Evolutionary conservation across 768 basidiomycete genomes (phyloP).

Genomic region (Lactarius sanguifluus): DNA sequence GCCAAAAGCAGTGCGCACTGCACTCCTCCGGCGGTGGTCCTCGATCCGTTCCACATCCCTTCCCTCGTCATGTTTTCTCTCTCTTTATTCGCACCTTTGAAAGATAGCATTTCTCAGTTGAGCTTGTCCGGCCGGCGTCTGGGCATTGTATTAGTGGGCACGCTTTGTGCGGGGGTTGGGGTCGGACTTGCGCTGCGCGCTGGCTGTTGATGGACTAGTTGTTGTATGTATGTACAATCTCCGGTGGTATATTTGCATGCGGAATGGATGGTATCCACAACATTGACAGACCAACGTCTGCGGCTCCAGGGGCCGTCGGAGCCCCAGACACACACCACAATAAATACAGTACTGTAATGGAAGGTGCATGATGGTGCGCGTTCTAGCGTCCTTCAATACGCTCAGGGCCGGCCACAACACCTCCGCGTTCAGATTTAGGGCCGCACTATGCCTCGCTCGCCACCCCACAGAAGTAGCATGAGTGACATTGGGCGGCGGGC

Average conservation of each 20-base stretch:
- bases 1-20: slow-evolving; percentile 32
- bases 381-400: too few relatives aligned
- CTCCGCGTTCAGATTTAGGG: too few relatives aligned
- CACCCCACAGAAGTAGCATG: too few relatives aligned
- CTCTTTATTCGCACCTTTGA: slow-evolving; percentile 55
- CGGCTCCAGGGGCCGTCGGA: too few relatives aligned
- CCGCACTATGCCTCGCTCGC: too few relatives aligned
- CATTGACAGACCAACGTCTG: background rate
- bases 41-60: slow-evolving; percentile 68
- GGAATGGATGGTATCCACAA: background rate
- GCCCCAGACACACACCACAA: too few relatives aligned
- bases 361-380: too few relatives aligned
- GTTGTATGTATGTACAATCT: background rate
- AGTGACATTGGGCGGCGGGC: too few relatives aligned
- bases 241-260: background rate
- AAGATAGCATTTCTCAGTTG: slow-evolving; percentile 33
- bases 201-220: background rate
- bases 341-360: too few relatives aligned
- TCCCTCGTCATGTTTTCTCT: slow-evolving; percentile 60
- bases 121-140: slow-evolving; percentile 32
- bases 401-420: too few relatives aligned
- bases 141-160: slow-evolving; percentile 41
- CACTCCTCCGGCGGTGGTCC: slow-evolving; percentile 34
- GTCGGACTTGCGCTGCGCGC: slow-evolving; percentile 39
- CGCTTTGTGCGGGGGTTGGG: slow-evolving; percentile 47